Conservation (phyloP, 2,329 filamentous ascomycete species). For the Epichloe sylvatica region DNA sequence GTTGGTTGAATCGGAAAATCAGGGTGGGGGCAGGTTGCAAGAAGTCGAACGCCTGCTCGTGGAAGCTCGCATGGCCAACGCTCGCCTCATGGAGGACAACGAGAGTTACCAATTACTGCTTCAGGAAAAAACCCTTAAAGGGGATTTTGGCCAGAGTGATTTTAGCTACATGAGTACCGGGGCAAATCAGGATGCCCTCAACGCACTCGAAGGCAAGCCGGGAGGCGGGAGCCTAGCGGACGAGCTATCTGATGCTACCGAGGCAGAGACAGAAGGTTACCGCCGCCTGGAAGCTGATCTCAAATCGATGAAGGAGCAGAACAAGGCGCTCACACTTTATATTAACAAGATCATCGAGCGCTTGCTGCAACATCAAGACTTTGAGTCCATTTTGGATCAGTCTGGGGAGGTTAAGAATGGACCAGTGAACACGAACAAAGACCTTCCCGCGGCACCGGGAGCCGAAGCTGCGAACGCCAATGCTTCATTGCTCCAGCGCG, state of each 20-base stretch:
- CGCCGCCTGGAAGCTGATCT: slow-evolving; percentile 66
- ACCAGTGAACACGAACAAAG: slow-evolving; percentile 54
- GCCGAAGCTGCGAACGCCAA: slow-evolving; percentile 23
- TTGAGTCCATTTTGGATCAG: slow-evolving; percentile 83
- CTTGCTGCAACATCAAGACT: slow-evolving; percentile 84
- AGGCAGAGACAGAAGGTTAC: slow-evolving; percentile 45
- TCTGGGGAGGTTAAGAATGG: slow-evolving; percentile 40
- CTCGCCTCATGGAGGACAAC: slow-evolving; percentile 93
- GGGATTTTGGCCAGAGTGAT: slow-evolving; percentile 73
- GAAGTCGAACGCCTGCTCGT: slow-evolving; percentile 84
- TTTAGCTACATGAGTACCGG: slow-evolving; percentile 53
- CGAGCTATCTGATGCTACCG: slow-evolving; percentile 60
- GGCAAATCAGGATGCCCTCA: slow-evolving; percentile 50
- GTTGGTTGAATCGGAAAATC: slow-evolving; percentile 84
- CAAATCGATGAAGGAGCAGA: slow-evolving; percentile 74
- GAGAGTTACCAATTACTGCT: slow-evolving; percentile 94
- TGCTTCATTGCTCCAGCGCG: slow-evolving; percentile 41
- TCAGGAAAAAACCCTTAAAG: slow-evolving; percentile 88
- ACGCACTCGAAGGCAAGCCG: slow-evolving; percentile 44
- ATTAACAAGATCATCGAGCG: slow-evolving; percentile 99
- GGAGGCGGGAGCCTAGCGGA: slow-evolving; percentile 59
- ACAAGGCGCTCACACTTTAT: slow-evolving; percentile 92
- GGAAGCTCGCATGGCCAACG: slow-evolving; percentile 90
- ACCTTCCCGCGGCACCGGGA: slow-evolving; percentile 57
- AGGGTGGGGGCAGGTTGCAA: slow-evolving; percentile 72